phyloP scores from a whole-genome alignment of 441 rosid species.

The Erodium texanum region DNA sequence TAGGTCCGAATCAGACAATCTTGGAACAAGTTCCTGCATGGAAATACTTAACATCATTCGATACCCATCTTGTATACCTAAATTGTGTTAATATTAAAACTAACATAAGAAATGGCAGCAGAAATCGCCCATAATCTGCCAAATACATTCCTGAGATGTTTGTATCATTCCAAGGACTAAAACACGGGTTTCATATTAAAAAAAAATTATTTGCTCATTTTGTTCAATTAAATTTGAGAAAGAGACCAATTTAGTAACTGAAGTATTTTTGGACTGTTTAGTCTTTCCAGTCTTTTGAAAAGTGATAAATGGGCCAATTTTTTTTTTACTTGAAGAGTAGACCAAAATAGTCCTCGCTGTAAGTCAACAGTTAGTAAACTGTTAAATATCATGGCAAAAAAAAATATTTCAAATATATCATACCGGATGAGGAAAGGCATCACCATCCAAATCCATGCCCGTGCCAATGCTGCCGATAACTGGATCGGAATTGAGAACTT shows the following conservation, averaged over 20 bases:
- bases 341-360: neutral
- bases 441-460: slow-evolving; percentile 64
- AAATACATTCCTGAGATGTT: neutral
- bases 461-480: slow-evolving; percentile 20
- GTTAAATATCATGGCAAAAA: neutral
- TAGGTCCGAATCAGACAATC: slow-evolving; percentile 35
- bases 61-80: slow-evolving; percentile 16
- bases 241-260: neutral
- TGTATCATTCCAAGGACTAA: too few species aligned
- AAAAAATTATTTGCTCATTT: neutral
- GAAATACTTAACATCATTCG: slow-evolving; percentile 28
- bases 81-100: neutral
- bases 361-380: neutral
- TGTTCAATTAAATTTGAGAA: neutral
- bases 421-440: slow-evolving; percentile 37
- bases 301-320: too few species aligned
- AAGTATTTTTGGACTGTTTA: too few species aligned
- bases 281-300: too few species aligned
- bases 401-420: slow-evolving; percentile 2
- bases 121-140: neutral
- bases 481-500: slow-evolving; percentile 29
- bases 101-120: neutral
- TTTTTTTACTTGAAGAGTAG: too few species aligned
- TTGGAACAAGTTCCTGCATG: slow-evolving; percentile 34
- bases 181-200: neutral